Conservation (phyloP, 768 basidiomycete genomes). For the Xerocomellus intermedius region DNA sequence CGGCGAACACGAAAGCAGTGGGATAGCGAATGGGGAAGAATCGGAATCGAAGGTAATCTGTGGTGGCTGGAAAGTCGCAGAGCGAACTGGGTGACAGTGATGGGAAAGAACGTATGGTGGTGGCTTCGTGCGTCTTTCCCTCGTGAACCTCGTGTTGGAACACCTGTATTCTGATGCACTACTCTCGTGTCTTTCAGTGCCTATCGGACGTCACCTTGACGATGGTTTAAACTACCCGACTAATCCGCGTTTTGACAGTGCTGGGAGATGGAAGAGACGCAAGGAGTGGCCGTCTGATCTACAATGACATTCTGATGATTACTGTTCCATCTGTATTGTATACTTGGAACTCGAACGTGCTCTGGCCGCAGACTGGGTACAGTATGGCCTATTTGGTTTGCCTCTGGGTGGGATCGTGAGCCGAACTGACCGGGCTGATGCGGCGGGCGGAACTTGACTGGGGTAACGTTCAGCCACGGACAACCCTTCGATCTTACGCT, state of each 20-base stretch:
- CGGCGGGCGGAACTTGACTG: conserved; percentile 24
- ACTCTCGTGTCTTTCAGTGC: conserved; percentile 33
- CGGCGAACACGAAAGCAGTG: conserved; percentile 47
- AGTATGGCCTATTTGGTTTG: background rate
- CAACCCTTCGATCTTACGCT: background rate
- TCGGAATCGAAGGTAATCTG: conserved; percentile 74
- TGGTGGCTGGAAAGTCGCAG: conserved; percentile 75
- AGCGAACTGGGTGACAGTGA: conserved; percentile 75
- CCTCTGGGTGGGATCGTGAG: background rate
- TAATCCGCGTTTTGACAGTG: conserved; percentile 71
- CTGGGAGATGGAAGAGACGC: conserved; percentile 65
- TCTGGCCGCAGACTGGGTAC: background rate
- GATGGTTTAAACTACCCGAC: conserved; percentile 65
- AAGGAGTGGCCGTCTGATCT: conserved; percentile 69
- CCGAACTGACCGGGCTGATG: background rate
- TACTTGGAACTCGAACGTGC: background rate
- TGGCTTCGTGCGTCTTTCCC: conserved; percentile 72
- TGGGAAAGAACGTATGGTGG: conserved; percentile 65
- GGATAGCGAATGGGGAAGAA: conserved; percentile 80
- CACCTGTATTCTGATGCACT: background rate
- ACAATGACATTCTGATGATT: conserved; percentile 38
- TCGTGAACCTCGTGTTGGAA: background rate
- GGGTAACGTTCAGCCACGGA: background rate
- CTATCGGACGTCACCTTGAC: conserved; percentile 48
- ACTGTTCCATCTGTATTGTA: background rate